Base-by-base conservation (phyloP, 2,329 filamentous ascomycete genomes). In the Xylogone sp. region DNA sequence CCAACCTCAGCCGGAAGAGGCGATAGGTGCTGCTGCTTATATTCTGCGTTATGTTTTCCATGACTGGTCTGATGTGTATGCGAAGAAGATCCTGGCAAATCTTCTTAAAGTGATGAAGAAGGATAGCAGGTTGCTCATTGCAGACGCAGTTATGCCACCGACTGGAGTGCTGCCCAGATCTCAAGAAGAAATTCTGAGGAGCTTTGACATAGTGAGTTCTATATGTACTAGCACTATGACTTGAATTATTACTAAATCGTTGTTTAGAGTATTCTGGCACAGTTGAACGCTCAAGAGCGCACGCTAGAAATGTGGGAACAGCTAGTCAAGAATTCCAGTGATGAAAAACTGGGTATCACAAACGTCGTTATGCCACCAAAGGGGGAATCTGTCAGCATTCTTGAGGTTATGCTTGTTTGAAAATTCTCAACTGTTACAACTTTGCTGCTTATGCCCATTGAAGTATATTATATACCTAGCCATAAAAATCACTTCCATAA, bases 1-100 rank as follows among this genome's bases (percentile, higher is more conserved):
- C 51, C 65, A 60, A 0, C 61, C 65, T 6, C 71, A 75, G 50
- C 68, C 68, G 0, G 53, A 74, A 1, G 47, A 22, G 16, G 22
- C 22, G 8, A 21, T 13, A 27, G 19, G 19, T 19, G 43, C 43
- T 13, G 43, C 43, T 22, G 43, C 19, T 12, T 45, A 45, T 27
- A 22, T 21, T 21, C 9, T 45, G 20, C 18, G 43, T 16, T 45
- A 45, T 27, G 22, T 45, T 27, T 12, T 45, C 18, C 43, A 45
- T 27, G 43, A 45, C 43, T 45, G 43, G 43, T 45, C 43, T 45
- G 43, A 45, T 45, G 20, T 22, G 18, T 45, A 45, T 22, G 20
- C 20, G 5, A 45, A 16, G 10, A 21, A 27, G 9, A 45, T 45
- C 22, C 22, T 45, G 42, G 22, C 21, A 45, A 21, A 27, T 45